phyloP scores from a whole-genome alignment of 805 yeast species.

The Candida chilensis region DNA sequence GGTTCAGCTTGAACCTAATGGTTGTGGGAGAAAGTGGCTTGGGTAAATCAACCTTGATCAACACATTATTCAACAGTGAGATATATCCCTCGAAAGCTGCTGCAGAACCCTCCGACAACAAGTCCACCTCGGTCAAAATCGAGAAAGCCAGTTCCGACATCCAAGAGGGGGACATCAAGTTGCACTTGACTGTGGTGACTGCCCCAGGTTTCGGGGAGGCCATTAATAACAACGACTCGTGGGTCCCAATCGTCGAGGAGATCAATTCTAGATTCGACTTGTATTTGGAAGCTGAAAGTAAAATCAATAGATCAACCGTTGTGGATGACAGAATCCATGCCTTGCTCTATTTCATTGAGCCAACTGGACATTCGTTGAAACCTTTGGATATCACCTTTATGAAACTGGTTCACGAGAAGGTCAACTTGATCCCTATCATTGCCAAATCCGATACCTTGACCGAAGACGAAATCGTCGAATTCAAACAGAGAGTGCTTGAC shows the following conservation, averaged over 20 bases:
- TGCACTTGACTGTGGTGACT: slow-evolving; percentile 75
- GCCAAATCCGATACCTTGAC: slow-evolving; percentile 92
- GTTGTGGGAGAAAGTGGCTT: slow-evolving; percentile 89
- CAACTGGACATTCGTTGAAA: slow-evolving; percentile 90
- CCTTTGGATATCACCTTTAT: slow-evolving; percentile 85
- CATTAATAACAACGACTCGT: slow-evolving; percentile 67
- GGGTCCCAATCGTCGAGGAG: slow-evolving; percentile 91
- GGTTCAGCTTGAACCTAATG: slow-evolving; percentile 82
- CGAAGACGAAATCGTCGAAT: slow-evolving; percentile 70
- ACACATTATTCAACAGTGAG: slow-evolving; percentile 75
- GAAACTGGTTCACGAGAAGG: slow-evolving; percentile 82
- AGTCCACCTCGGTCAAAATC: slow-evolving; percentile 40
- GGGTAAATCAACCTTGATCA: slow-evolving; percentile 88
- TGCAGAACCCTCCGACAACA: slow-evolving; percentile 32
- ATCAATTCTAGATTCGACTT: slow-evolving; percentile 79
- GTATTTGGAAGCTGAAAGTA: slow-evolving; percentile 84
- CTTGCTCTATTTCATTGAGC: slow-evolving; percentile 87
- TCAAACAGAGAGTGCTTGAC: slow-evolving; percentile 68
- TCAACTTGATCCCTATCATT: slow-evolving; percentile 88
- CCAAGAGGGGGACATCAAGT: slow-evolving; percentile 89
- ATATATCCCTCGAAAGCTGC: slow-evolving; percentile 30
- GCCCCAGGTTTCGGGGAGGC: slow-evolving; percentile 94
- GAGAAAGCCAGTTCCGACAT: slow-evolving; percentile 60
- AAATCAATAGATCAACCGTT: slow-evolving; percentile 61
- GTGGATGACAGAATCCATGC: slow-evolving; percentile 89